Evolutionary conservation across 768 basidiomycete species (phyloP).

Genomic region (Rhizopogon vinicolor): DNA sequence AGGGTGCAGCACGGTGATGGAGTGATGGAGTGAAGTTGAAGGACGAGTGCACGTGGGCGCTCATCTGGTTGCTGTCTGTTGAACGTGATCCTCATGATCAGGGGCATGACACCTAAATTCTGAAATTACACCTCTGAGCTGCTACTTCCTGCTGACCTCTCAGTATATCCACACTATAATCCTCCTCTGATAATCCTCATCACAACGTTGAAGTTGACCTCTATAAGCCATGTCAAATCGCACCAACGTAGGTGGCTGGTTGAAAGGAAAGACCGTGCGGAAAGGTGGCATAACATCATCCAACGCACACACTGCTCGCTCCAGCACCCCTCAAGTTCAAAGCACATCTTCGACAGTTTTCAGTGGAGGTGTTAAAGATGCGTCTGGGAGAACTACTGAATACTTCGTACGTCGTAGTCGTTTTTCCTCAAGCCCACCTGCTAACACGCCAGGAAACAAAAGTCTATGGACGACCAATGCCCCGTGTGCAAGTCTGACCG

Average conservation of each 20-base stretch:
- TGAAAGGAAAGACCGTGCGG: conserved; percentile 72
- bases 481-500: conserved; percentile 97
- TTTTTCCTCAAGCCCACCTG: neutral
- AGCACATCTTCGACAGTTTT: conserved; percentile 72
- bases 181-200: too few relatives aligned
- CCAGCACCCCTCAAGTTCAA: conserved; percentile 63
- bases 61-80: too few relatives aligned
- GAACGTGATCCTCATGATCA: too few relatives aligned
- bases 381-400: conserved; percentile 76
- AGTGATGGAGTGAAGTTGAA: too few relatives aligned
- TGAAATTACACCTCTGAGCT: too few relatives aligned
- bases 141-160: too few relatives aligned
- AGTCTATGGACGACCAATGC: conserved; percentile 93
- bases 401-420: conserved; percentile 57
- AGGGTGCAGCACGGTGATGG: too few relatives aligned
- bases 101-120: too few relatives aligned
- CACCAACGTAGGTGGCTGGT: conserved; percentile 39
- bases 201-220: too few relatives aligned
- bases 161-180: too few relatives aligned
- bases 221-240: conserved; percentile 29
- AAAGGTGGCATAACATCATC: conserved; percentile 51
- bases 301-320: conserved; percentile 44
- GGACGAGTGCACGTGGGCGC: too few relatives aligned
- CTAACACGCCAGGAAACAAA: neutral
- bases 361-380: conserved; percentile 83